These are phyloP conservation scores for Colletotrichum camelliae DNA, from an alignment of 2,329 filamentous ascomycete species.

Conservation along the genomic window DNA sequence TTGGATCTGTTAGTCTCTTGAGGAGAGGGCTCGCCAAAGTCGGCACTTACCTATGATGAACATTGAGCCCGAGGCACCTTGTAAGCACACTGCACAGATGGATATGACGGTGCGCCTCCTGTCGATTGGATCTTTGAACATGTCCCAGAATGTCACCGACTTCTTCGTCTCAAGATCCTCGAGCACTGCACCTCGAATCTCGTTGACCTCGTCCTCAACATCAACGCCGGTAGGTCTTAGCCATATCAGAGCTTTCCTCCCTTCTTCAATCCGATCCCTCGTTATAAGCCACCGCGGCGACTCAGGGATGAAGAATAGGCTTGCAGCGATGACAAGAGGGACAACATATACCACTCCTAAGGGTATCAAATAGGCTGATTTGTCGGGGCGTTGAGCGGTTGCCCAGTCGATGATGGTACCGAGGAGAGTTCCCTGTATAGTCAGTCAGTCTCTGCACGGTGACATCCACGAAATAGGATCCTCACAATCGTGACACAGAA, in stretches of 20 bases:
- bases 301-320: neutral
- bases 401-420: neutral
- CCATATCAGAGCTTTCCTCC: neutral
- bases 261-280: neutral
- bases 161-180: constrained; percentile 57
- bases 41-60: neutral
- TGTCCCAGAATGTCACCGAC: constrained; percentile 52
- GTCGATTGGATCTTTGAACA: constrained; percentile 36
- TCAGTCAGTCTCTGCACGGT: neutral
- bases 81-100: neutral
- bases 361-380: neutral
- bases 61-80: neutral
- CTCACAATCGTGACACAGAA: neutral
- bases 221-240: neutral
- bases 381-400: neutral
- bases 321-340: neutral
- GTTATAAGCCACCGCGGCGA: neutral
- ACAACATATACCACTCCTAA: neutral
- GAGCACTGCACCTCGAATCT: constrained; percentile 53
- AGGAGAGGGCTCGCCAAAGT: too few species aligned
- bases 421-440: neutral
- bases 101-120: neutral
- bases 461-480: accelerated
- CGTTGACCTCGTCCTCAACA: constrained; percentile 28
- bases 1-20: neutral